A percentile compares a stretch with the other conserved stretches of the same genome.
These are phyloP conservation scores for Carex arenaria DNA, from an alignment of 202 grass and related monocot species.

Conservation along the genomic window DNA sequence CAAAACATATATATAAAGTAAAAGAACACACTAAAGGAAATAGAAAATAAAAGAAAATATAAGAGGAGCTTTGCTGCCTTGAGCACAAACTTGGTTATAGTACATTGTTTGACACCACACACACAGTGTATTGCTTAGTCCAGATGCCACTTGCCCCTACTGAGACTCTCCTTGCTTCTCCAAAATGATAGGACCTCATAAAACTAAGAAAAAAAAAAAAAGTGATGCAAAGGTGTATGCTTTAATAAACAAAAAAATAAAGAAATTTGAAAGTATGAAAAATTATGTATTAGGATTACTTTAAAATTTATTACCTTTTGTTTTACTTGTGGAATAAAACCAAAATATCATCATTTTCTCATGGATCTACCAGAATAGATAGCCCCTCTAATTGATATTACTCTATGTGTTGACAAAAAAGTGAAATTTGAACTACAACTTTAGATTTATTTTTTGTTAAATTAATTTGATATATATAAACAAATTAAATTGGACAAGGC, in stretches of 20 bases:
- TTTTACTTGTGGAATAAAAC: neutral
- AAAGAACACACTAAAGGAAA: neutral
- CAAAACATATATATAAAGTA: neutral
- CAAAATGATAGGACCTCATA: conserved; percentile 45
- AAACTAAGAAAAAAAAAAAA: conserved; percentile 26
- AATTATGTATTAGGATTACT: no score
- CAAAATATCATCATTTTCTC: neutral
- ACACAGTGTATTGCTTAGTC: neutral
- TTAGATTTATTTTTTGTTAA: neutral
- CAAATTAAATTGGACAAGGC: neutral
- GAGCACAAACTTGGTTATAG: neutral
- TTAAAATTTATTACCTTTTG: no score
- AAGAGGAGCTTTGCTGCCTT: neutral
- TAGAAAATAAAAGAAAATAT: neutral
- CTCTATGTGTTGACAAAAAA: neutral
- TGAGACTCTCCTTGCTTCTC: conserved; percentile 31
- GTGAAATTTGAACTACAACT: neutral
- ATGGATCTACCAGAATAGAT: neutral
- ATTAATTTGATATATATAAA: neutral
- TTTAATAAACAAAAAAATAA: neutral
- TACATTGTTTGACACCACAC: neutral
- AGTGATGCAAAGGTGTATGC: neutral
- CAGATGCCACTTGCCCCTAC: neutral
- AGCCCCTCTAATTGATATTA: neutral
- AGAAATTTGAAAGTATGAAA: neutral